Percentiles rank a stretch among this genome's conserved stretches.
Evolutionary conservation across 2,329 filamentous ascomycete species (phyloP).

Genomic region (Paecilomyces formosus): DNA sequence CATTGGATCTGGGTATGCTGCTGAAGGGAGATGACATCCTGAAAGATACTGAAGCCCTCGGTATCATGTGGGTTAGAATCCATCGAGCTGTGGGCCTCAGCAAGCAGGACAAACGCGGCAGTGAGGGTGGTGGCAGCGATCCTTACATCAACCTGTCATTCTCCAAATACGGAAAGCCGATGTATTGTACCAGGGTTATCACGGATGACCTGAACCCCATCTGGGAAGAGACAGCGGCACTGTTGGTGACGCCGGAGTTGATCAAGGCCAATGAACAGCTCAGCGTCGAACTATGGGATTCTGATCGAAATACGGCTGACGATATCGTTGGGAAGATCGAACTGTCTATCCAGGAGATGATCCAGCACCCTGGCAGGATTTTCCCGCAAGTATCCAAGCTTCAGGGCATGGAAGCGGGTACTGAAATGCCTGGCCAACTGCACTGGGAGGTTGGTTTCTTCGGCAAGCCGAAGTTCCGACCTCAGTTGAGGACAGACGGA

Average conservation of each 20-base stretch:
- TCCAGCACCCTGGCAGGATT: slow-evolving; percentile 89
- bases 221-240: slow-evolving; percentile 79
- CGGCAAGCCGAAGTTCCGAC: slow-evolving; percentile 78
- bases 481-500: slow-evolving; percentile 77
- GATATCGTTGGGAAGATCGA: slow-evolving; percentile 95
- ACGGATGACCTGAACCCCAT: slow-evolving; percentile 89
- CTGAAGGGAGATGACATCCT: slow-evolving; percentile 85
- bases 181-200: slow-evolving; percentile 95
- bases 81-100: slow-evolving; percentile 80
- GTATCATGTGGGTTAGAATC: slow-evolving; percentile 87
- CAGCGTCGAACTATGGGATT: slow-evolving; percentile 93
- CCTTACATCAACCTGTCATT: slow-evolving; percentile 93
- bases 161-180: slow-evolving; percentile 94
- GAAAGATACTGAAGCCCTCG: slow-evolving; percentile 75
- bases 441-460: slow-evolving; percentile 97
- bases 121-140: slow-evolving; percentile 79
- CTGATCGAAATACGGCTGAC: slow-evolving; percentile 82
- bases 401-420: slow-evolving; percentile 72
- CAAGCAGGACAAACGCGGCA: slow-evolving; percentile 82
- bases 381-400: slow-evolving; percentile 82
- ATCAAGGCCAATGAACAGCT: slow-evolving; percentile 92
- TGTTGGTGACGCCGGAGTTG: slow-evolving; percentile 80
- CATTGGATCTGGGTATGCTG: slow-evolving; percentile 82
- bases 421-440: slow-evolving; percentile 83
- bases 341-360: slow-evolving; percentile 87